Conservation (phyloP, 257 asterid species). For the Plantago elongata region DNA sequence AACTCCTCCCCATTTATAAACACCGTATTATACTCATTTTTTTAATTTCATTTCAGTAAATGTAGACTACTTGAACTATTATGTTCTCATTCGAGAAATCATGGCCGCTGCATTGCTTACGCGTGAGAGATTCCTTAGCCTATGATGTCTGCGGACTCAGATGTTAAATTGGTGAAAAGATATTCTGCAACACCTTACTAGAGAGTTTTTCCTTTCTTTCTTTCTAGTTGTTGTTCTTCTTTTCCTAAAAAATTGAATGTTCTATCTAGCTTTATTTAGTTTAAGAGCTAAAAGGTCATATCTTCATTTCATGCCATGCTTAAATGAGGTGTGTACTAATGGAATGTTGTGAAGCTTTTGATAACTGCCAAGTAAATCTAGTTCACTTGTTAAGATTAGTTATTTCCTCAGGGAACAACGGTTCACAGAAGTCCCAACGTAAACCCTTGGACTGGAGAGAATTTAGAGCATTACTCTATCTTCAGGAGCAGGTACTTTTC, state of each 20-base stretch:
- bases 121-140: neutral
- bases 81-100: slow-evolving; percentile 5
- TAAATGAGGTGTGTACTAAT: slow-evolving; percentile 7
- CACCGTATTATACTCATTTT: neutral
- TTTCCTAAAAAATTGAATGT: neutral
- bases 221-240: neutral
- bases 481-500: slow-evolving; percentile 44
- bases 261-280: neutral
- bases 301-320: neutral
- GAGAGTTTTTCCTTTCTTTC: neutral
- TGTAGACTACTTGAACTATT: neutral
- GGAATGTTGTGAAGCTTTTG: slow-evolving; percentile 8
- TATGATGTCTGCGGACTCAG: neutral
- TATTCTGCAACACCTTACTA: neutral
- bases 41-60: neutral
- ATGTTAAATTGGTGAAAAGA: neutral
- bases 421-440: slow-evolving; percentile 42
- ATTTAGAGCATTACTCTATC: slow-evolving; percentile 63
- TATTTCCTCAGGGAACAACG: slow-evolving; percentile 31
- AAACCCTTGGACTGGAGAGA: slow-evolving; percentile 75
- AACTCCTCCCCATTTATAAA: too few species aligned
- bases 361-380: slow-evolving; percentile 1
- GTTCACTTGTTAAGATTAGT: slow-evolving; percentile 12
- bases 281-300: neutral
- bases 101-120: neutral